phyloP scores from a whole-genome alignment of 805 yeast species.

The Cyberlindnera veronae region DNA sequence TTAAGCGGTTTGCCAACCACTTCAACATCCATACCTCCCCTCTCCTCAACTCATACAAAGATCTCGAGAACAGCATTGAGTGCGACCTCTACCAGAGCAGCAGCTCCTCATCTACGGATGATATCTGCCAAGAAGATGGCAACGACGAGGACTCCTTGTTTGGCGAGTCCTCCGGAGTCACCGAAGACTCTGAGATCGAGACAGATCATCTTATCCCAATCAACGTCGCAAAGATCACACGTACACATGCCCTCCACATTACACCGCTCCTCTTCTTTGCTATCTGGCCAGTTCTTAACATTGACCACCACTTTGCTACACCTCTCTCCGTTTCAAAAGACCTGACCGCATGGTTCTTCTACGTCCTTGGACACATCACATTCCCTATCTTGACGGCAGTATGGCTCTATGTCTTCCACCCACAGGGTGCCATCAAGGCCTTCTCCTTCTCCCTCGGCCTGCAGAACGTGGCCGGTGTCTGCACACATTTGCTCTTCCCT shows the following conservation, averaged over 20 bases:
- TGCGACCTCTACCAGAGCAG: background rate
- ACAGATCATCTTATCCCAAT: constrained; percentile 9
- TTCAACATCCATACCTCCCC: constrained; percentile 28
- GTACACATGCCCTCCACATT: constrained; percentile 14
- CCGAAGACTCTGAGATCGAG: constrained; percentile 8
- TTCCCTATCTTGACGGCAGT: constrained; percentile 60
- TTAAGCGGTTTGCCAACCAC: constrained; percentile 27
- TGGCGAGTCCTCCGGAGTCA: constrained; percentile 1
- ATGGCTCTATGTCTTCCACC: constrained; percentile 62
- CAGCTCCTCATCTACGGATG: constrained; percentile 3
- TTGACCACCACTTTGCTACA: constrained; percentile 38
- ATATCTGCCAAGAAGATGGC: constrained; percentile 1
- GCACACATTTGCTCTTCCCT: constrained; percentile 60
- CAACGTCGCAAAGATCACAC: constrained; percentile 13
- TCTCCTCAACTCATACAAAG: constrained; percentile 10
- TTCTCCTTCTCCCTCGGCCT: constrained; percentile 54
- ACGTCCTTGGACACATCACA: constrained; percentile 57
- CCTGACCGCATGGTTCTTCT: constrained; percentile 56
- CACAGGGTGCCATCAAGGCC: constrained; percentile 56
- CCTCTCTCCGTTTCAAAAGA: constrained; percentile 46
- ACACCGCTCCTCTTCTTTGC: constrained; percentile 37
- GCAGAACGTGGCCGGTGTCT: constrained; percentile 57
- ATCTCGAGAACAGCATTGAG: constrained; percentile 8
- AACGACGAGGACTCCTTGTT: constrained; percentile 16
- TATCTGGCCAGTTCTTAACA: constrained; percentile 49